phyloP scores from a whole-genome alignment of 805 yeast genomes.

The Candida odintsovae region DNA sequence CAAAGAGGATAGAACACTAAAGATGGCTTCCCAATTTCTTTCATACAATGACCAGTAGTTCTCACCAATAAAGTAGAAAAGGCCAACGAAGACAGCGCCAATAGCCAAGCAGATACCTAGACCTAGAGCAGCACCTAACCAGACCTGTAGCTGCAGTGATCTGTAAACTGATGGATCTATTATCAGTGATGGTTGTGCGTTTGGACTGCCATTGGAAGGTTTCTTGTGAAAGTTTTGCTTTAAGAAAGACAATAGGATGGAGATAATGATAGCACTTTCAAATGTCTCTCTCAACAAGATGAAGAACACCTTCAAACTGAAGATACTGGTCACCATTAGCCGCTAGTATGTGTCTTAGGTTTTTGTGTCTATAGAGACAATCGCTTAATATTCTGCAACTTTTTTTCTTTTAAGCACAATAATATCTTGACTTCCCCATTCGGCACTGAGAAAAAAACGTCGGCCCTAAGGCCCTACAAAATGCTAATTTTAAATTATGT shows the following conservation, averaged over 20 bases:
- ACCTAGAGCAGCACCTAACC: constrained; percentile 80
- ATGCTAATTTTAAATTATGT: too few relatives aligned
- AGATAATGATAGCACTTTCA: constrained; percentile 88
- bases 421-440: not conserved
- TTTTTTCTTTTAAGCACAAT: too few relatives aligned
- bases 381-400: too few relatives aligned
- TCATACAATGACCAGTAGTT: constrained; percentile 87
- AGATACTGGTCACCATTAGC: constrained; percentile 22
- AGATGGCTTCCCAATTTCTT: constrained; percentile 84
- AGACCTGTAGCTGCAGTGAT: constrained; percentile 59
- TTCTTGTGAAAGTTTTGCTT: constrained; percentile 69
- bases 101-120: constrained; percentile 61
- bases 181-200: constrained; percentile 9
- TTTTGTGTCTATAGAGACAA: too few relatives aligned
- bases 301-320: constrained; percentile 61
- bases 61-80: constrained; percentile 76
- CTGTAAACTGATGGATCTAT: constrained; percentile 32
- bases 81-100: constrained; percentile 64
- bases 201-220: not conserved
- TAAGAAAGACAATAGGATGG: constrained; percentile 85
- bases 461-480: too few relatives aligned
- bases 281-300: constrained; percentile 88
- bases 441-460: not conserved
- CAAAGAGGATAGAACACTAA: constrained; percentile 70
- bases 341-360: not conserved